Evolutionary conservation across 2,329 filamentous ascomycete species (phyloP).

Genomic region (Fusarium multiceps): DNA sequence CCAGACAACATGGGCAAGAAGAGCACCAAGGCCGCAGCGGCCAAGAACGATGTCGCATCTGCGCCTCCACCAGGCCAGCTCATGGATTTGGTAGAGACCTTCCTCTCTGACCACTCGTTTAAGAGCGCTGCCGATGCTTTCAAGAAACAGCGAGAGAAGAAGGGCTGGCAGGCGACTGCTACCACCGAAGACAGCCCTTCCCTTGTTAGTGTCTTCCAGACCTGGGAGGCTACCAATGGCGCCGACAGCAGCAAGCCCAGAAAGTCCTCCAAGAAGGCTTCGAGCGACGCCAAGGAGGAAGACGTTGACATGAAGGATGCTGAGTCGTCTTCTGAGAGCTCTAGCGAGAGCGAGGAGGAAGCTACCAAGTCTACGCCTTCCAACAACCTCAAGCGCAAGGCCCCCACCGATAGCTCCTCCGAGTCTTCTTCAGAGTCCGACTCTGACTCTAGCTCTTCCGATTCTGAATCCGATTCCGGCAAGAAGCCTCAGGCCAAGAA

Average conservation of each 20-base stretch:
- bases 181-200: constrained; percentile 50
- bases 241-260: constrained; percentile 35
- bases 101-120: constrained; percentile 75
- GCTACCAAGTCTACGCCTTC: constrained; percentile 36
- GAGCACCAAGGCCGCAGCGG: constrained; percentile 34
- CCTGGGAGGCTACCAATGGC: constrained; percentile 57
- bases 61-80: constrained; percentile 67
- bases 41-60: constrained; percentile 36
- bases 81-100: constrained; percentile 73
- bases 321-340: constrained; percentile 52
- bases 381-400: constrained; percentile 57
- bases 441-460: constrained; percentile 32
- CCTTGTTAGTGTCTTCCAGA: constrained; percentile 62
- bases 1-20: constrained; percentile 52
- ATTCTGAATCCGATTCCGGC: constrained; percentile 49
- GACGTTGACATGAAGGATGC: constrained; percentile 62
- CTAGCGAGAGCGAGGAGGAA: constrained; percentile 43
- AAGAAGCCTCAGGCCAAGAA: constrained; percentile 66
- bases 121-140: constrained; percentile 70
- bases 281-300: constrained; percentile 48
- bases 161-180: constrained; percentile 56
- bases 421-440: constrained; percentile 54
- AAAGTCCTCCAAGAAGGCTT: constrained; percentile 35
- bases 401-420: constrained; percentile 49
- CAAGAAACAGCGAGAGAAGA: constrained; percentile 68